Conservation (phyloP, 2,329 filamentous ascomycete species). For the Pestalotiopsis fici region DNA sequence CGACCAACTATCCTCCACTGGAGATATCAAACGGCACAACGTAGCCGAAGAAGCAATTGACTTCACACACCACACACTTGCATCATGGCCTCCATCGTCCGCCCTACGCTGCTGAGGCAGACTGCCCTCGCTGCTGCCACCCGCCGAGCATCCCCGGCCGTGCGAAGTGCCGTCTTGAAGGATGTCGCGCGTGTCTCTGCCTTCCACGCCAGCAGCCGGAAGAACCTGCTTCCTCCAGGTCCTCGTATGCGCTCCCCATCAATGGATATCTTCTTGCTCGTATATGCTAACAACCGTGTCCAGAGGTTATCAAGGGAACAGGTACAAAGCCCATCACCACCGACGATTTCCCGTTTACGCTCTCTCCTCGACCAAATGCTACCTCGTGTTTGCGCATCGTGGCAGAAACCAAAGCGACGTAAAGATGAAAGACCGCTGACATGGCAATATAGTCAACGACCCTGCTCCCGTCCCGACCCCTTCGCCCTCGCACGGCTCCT, state of each 20-base stretch:
- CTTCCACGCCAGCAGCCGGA: conserved; percentile 82
- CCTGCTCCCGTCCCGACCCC: conserved; percentile 73
- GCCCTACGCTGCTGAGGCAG: conserved; percentile 57
- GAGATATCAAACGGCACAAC: conserved; percentile 9
- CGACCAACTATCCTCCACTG: not conserved
- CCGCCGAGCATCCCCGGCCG: conserved; percentile 36
- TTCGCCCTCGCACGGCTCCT: conserved; percentile 83
- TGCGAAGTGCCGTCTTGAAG: conserved; percentile 28
- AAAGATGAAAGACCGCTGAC: conserved; percentile 14
- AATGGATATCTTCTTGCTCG: not conserved
- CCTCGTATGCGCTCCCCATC: conserved; percentile 66
- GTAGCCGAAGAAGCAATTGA: not conserved
- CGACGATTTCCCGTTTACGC: not conserved
- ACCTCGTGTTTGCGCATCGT: not conserved
- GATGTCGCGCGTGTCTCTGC: conserved; percentile 63
- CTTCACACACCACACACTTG: not conserved
- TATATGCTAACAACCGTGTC: conserved; percentile 41
- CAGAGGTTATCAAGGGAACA: conserved; percentile 75
- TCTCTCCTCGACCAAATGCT: not conserved
- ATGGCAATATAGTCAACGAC: conserved; percentile 71
- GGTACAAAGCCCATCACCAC: conserved; percentile 49
- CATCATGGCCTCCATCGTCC: conserved; percentile 58
- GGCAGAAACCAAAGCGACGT: not conserved
- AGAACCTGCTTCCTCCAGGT: conserved; percentile 76
- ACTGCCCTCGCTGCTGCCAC: conserved; percentile 42